phyloP scores from a whole-genome alignment of 2,329 filamentous ascomycete species.

The Diaporthe ilicicola region DNA sequence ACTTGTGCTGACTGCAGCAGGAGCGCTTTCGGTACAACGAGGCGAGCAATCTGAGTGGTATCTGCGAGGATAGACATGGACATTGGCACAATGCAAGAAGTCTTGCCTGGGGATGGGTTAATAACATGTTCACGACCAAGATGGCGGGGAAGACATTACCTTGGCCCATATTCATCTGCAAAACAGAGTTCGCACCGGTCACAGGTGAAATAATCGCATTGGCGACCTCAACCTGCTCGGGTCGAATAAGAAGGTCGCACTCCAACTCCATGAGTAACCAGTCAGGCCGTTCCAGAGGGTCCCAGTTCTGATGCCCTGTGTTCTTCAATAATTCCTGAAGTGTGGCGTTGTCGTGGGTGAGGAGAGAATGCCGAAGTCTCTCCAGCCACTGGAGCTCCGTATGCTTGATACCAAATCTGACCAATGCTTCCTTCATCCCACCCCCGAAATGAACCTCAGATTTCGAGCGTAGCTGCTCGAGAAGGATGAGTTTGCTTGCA shows the following conservation, averaged over 20 bases:
- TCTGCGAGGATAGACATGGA: slow-evolving; percentile 54
- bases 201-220: slow-evolving; percentile 64
- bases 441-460: slow-evolving; percentile 40
- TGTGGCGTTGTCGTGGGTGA: slow-evolving; percentile 39
- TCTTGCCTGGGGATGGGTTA: slow-evolving; percentile 55
- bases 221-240: slow-evolving; percentile 70
- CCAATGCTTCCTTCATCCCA: slow-evolving; percentile 49
- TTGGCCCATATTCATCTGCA: slow-evolving; percentile 75
- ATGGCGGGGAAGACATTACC: slow-evolving; percentile 42
- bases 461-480: slow-evolving; percentile 56
- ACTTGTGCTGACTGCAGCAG: slow-evolving; percentile 66
- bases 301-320: slow-evolving; percentile 65
- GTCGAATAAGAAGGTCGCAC: slow-evolving; percentile 67
- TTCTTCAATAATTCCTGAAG: slow-evolving; percentile 54
- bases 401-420: slow-evolving; percentile 53
- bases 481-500: slow-evolving; percentile 47
- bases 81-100: slow-evolving; percentile 64
- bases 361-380: slow-evolving; percentile 48
- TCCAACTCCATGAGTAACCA: slow-evolving; percentile 76
- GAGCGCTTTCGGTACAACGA: slow-evolving; percentile 65
- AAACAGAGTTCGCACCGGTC: slow-evolving; percentile 62
- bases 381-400: slow-evolving; percentile 54
- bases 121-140: no score
- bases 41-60: slow-evolving; percentile 54
- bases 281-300: slow-evolving; percentile 61